Evolutionary conservation across 805 yeast genomes (phyloP).

Genomic region (Ogataea nonfermentans): DNA sequence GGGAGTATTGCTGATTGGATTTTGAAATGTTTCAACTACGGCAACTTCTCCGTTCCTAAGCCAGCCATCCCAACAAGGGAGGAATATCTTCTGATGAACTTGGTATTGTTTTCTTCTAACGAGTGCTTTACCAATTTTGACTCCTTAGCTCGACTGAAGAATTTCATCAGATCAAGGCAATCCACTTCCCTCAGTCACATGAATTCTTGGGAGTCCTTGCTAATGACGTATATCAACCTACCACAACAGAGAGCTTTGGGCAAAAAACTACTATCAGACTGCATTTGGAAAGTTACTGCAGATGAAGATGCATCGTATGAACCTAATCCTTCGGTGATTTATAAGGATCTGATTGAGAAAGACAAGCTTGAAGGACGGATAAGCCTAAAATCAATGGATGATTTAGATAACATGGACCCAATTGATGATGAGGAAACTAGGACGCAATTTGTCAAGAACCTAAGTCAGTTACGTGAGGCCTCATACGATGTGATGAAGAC

Average conservation of each 20-base stretch:
- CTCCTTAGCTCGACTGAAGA: conserved; percentile 23
- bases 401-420: conserved; percentile 50
- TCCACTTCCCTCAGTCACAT: conserved; percentile 15
- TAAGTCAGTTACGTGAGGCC: conserved; percentile 71
- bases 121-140: conserved; percentile 36
- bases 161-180: conserved; percentile 26
- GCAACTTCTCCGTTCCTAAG: conserved; percentile 14
- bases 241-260: conserved; percentile 48
- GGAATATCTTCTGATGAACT: conserved; percentile 61
- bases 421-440: conserved; percentile 79
- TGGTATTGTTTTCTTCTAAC: conserved; percentile 49
- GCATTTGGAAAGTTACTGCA: conserved; percentile 39
- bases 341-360: conserved; percentile 38
- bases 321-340: conserved; percentile 70
- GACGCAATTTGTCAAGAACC: conserved; percentile 63
- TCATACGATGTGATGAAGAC: conserved; percentile 58
- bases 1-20: conserved; percentile 37
- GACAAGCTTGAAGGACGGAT: conserved; percentile 33
- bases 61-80: conserved; percentile 54
- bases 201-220: conserved; percentile 44
- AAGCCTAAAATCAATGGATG: conserved; percentile 22
- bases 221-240: conserved; percentile 43
- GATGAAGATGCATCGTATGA: conserved; percentile 64
- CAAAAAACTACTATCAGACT: conserved; percentile 40
- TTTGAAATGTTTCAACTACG: conserved; percentile 33